Base-by-base conservation (phyloP, 257 asterid genomes). In the Knoxia roxburghii region DNA sequence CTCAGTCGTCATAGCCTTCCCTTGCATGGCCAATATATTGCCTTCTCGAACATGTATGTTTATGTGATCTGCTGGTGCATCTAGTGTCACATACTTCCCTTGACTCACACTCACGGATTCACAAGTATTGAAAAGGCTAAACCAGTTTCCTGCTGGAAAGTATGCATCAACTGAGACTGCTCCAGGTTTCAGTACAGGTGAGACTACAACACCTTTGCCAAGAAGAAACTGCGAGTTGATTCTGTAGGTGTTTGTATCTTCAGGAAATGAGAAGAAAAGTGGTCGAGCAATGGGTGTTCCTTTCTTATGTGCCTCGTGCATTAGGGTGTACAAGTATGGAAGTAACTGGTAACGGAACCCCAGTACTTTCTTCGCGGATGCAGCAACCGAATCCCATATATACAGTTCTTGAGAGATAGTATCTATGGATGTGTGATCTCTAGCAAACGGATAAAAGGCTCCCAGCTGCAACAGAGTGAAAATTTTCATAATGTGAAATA, bases 381-480 rank as follows among this genome's bases (percentile, higher is more conserved):
- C 65, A 35, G 83, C 81, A 61, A 82, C 87, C 20, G 85, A 80
- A 64, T 79, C 76, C 85, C 87, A 80, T n/a, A 68, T 1, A 63
- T 67, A 80, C 43, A 82, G 85, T 53, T 82, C 87, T 73, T 82
- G 87, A 64, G 67, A 75, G 55, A 15, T 62, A 6, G 80, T 57
- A 29, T 29, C 66, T 0, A 10, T 72, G 12, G 37, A 50, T 59
- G 81, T 77, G 68, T 82, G 87, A 64, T 79, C 87, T 62, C 85
- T 77, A 53, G 87, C 73, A 49, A 82, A 82, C 40, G 87, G 87
- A 78, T 82, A 82, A 65, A 82, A 82, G 23, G 87, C 85, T 40
- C 87, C 85, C 33, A 82, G 68, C 87, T 82, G 78, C 75, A 78
- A 30, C 6, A 33, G 46, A 54, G n/a, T 0, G 8, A 37, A 65